These are phyloP conservation scores for Plasmopara viticola DNA, from an alignment of 352 stramenopile genomes.

Conservation along the genomic window DNA sequence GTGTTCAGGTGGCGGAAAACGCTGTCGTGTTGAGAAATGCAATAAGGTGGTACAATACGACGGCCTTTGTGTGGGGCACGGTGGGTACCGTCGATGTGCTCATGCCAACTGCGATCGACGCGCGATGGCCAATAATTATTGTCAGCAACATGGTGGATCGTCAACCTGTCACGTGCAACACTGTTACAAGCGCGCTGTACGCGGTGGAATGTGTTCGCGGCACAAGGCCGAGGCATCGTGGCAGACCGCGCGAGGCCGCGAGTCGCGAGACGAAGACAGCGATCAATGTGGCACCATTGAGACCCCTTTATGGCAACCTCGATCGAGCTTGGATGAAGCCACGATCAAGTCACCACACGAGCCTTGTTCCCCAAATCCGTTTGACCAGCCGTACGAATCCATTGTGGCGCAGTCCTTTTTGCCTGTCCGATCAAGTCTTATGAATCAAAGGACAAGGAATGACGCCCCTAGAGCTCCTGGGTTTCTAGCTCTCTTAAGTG, in stretches of 20 bases:
- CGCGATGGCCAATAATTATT: constrained; percentile 42
- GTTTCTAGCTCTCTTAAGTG: too few relatives aligned
- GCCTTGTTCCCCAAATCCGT: too few relatives aligned
- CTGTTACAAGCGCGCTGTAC: constrained; percentile 22
- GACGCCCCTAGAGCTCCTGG: too few relatives aligned
- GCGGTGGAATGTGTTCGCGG: constrained; percentile 23
- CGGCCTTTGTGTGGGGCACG: constrained; percentile 45
- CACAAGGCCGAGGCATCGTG: constrained; percentile 19
- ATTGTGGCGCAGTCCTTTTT: too few relatives aligned
- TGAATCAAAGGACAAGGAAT: too few relatives aligned
- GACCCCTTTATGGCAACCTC: too few relatives aligned
- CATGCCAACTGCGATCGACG: constrained; percentile 30
- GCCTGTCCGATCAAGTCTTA: too few relatives aligned
- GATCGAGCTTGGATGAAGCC: too few relatives aligned
- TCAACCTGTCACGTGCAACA: constrained; percentile 14
- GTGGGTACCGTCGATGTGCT: constrained; percentile 43
- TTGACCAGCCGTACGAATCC: too few relatives aligned
- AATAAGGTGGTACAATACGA: constrained; percentile 67
- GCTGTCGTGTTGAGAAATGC: constrained; percentile 40
- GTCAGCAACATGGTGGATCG: constrained; percentile 35
- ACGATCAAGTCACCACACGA: too few relatives aligned
- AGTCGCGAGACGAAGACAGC: background rate
- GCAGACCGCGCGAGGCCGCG: constrained; percentile 5
- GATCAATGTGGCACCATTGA: too few relatives aligned
- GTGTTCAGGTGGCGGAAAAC: constrained; percentile 39